phyloP scores from a whole-genome alignment of 2,329 filamentous ascomycete species.

The Myriosclerotinia duriaeana region DNA sequence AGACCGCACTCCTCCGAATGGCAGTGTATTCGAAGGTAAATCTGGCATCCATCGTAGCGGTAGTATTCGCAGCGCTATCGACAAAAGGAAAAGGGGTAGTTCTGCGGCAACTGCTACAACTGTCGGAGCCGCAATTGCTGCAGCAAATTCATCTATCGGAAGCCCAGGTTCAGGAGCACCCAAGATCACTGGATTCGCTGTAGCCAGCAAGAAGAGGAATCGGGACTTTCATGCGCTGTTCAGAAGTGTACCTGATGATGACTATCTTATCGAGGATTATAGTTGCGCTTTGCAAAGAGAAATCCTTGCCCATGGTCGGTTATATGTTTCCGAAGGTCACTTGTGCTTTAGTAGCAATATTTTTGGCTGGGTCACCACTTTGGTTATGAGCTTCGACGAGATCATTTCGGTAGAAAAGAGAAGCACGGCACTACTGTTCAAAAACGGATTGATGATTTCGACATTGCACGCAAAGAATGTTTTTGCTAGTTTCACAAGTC shows the following conservation, averaged over 20 bases:
- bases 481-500: conserved; percentile 90
- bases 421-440: conserved; percentile 91
- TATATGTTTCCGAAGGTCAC: conserved; percentile 96
- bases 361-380: conserved; percentile 92
- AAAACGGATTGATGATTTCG: conserved; percentile 95
- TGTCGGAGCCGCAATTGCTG: conserved; percentile 69
- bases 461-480: conserved; percentile 93
- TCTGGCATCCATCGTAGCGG: conserved; percentile 52
- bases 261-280: conserved; percentile 97
- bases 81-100: conserved; percentile 70
- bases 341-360: conserved; percentile 99
- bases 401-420: conserved; percentile 96
- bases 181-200: conserved; percentile 89
- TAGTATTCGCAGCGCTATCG: conserved; percentile 64
- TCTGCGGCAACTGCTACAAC: conserved; percentile 62
- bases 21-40: conserved; percentile 65
- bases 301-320: conserved; percentile 86
- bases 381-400: conserved; percentile 98
- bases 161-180: conserved; percentile 62
- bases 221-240: conserved; percentile 92
- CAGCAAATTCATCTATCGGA: conserved; percentile 68
- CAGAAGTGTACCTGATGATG: conserved; percentile 94
- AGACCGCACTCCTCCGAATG: conserved; percentile 64
- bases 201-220: conserved; percentile 94
- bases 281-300: conserved; percentile 94